phyloP scores from a whole-genome alignment of 1,284 basidiomycete genomes.

The Puccinia polysora region DNA sequence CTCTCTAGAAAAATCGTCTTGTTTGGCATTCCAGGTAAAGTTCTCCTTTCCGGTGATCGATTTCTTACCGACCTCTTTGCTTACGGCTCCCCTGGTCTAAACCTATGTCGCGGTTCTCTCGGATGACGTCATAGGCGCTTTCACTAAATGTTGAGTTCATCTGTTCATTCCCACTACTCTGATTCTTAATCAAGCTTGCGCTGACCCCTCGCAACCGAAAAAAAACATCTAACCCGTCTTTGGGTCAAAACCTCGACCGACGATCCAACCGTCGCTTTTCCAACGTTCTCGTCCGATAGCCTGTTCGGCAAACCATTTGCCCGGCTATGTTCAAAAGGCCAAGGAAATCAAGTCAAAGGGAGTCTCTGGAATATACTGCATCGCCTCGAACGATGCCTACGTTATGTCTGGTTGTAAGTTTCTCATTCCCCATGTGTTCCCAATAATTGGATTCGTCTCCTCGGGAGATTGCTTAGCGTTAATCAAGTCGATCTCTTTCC shows the following conservation, averaged over 20 bases:
- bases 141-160: slow-evolving; percentile 27
- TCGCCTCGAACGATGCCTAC: slow-evolving; percentile 34
- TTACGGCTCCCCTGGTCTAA: background rate
- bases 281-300: background rate
- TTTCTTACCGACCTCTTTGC: background rate
- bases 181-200: no score
- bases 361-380: slow-evolving; percentile 28
- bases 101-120: background rate
- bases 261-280: background rate
- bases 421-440: background rate
- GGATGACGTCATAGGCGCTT: slow-evolving; percentile 19
- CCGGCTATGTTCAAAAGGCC: slow-evolving; percentile 22
- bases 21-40: slow-evolving; percentile 34
- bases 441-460: background rate
- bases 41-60: background rate
- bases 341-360: slow-evolving; percentile 34
- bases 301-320: slow-evolving; percentile 33
- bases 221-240: no score
- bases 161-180: background rate
- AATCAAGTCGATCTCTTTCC: background rate
- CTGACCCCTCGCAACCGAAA: background rate
- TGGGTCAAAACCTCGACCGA: background rate
- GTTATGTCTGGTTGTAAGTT: slow-evolving; percentile 42
- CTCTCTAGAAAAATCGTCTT: slow-evolving; percentile 36
- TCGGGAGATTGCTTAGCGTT: background rate